Percentiles rank a stretch among this genome's conserved stretches.
phyloP scores from a whole-genome alignment of 495 filamentous ascomycete genomes.

The Cetradonia linearis region DNA sequence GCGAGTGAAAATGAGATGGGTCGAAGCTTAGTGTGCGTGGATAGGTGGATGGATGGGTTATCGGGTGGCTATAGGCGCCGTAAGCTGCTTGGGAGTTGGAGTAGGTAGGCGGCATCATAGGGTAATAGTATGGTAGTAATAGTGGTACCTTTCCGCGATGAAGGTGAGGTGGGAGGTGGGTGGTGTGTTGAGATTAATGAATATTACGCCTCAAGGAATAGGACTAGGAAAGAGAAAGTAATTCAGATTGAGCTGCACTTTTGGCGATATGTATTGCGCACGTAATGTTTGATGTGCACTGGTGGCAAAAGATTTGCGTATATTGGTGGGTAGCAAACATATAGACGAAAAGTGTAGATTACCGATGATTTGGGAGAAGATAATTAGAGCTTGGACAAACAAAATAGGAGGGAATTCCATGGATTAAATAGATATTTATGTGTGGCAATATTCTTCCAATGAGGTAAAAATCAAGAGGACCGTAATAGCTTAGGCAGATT shows the following conservation, averaged over 20 bases:
- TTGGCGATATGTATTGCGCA: background rate
- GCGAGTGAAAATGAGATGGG: background rate
- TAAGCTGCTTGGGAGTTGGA: background rate
- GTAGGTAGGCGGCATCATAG: background rate
- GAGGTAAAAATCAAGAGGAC: background rate
- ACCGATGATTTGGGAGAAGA: conserved; percentile 1
- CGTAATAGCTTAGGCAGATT: background rate
- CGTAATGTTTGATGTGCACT: background rate
- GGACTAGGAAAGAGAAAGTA: background rate
- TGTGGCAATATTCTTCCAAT: background rate
- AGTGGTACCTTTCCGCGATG: too few species aligned
- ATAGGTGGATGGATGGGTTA: background rate
- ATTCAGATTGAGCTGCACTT: background rate
- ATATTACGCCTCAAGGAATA: too few species aligned
- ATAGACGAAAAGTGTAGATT: background rate
- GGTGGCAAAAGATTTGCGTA: background rate
- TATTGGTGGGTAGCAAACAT: background rate
- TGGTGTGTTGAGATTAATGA: background rate
- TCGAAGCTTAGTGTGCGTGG: background rate
- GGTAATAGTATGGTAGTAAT: too few species aligned
- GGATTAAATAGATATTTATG: background rate
- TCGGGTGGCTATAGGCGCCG: background rate
- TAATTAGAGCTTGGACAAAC: background rate
- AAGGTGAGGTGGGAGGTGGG: background rate
- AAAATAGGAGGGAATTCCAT: background rate